phyloP scores from a whole-genome alignment of 192 early-diverging fungal species.

The Allomyces javanicus region DNA sequence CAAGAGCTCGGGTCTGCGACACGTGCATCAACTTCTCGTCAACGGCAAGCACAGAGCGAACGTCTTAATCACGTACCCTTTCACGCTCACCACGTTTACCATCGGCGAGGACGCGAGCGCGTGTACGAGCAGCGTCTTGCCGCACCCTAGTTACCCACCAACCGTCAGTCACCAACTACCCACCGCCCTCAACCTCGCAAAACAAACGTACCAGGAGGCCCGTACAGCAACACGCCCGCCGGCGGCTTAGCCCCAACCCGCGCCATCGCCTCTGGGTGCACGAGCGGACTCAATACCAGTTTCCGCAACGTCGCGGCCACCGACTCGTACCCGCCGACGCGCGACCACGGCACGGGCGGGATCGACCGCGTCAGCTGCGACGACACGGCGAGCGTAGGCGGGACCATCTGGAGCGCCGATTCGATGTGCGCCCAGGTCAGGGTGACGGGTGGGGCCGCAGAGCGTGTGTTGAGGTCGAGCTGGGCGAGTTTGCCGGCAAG shows the following conservation, averaged over 20 bases:
- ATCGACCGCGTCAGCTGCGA: constrained; percentile 33
- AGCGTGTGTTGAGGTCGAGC: not conserved
- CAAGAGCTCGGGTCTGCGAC: constrained; percentile 55
- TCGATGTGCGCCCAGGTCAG: constrained; percentile 18
- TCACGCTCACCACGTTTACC: constrained; percentile 69
- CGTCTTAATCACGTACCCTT: constrained; percentile 30
- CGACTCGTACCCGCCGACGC: constrained; percentile 51
- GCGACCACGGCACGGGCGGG: constrained; percentile 29
- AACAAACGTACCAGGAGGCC: constrained; percentile 50
- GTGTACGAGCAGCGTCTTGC: constrained; percentile 69
- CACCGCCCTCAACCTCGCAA: not conserved
- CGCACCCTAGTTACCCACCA: constrained; percentile 40
- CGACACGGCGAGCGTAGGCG: constrained; percentile 37
- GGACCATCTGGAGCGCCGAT: constrained; percentile 25
- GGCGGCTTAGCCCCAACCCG: constrained; percentile 52
- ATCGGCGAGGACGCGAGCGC: constrained; percentile 51
- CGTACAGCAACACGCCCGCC: constrained; percentile 71
- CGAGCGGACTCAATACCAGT: constrained; percentile 33
- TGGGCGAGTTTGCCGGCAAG: not conserved
- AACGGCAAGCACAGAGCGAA: not conserved
- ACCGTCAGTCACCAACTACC: constrained; percentile 1
- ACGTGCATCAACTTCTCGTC: not conserved
- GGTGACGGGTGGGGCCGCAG: constrained; percentile 15
- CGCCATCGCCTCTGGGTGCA: constrained; percentile 27
- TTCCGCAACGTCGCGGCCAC: constrained; percentile 37